Evolutionary conservation across 2,329 filamentous ascomycete genomes (phyloP).

Genomic region (Ophiocordyceps camponoti-leonardi): DNA sequence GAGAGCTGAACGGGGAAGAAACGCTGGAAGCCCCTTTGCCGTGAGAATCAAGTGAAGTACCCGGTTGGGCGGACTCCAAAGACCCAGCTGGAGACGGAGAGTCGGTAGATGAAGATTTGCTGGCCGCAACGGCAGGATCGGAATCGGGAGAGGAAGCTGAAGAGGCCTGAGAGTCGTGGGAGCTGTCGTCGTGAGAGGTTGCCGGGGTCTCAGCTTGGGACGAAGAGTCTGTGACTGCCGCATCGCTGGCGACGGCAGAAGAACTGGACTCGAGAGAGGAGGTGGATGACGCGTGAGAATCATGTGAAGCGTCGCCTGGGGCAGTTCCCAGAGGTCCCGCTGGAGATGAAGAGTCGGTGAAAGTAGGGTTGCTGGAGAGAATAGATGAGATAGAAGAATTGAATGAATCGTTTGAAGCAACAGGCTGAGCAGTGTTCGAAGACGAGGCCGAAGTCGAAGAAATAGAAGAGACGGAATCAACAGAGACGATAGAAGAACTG

Average conservation of each 20-base stretch:
- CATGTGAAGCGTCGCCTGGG: not conserved
- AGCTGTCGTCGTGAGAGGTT: too few relatives aligned
- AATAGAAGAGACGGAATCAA: not conserved
- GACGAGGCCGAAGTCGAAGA: not conserved
- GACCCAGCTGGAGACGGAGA: not conserved
- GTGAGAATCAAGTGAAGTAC: not conserved
- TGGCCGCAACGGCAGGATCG: too few relatives aligned
- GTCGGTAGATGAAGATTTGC: not conserved
- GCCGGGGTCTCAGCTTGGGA: too few relatives aligned
- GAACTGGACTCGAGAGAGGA: not conserved
- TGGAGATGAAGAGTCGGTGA: not conserved
- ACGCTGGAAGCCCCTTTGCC: not conserved
- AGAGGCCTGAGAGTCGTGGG: too few relatives aligned
- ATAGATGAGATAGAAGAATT: not conserved
- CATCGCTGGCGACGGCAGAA: not conserved
- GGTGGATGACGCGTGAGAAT: not conserved
- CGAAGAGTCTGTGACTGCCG: not conserved
- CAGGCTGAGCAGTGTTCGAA: not conserved
- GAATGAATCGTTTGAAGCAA: too few relatives aligned
- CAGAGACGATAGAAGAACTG: not conserved
- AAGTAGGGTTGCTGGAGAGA: not conserved
- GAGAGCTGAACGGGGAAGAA: not conserved
- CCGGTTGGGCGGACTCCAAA: not conserved
- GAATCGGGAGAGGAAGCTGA: too few relatives aligned
- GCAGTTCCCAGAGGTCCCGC: not conserved